These are phyloP conservation scores for Chlamydomonas sp. DNA, from an alignment of 139 green algal genomes.

Conservation along the genomic window DNA sequence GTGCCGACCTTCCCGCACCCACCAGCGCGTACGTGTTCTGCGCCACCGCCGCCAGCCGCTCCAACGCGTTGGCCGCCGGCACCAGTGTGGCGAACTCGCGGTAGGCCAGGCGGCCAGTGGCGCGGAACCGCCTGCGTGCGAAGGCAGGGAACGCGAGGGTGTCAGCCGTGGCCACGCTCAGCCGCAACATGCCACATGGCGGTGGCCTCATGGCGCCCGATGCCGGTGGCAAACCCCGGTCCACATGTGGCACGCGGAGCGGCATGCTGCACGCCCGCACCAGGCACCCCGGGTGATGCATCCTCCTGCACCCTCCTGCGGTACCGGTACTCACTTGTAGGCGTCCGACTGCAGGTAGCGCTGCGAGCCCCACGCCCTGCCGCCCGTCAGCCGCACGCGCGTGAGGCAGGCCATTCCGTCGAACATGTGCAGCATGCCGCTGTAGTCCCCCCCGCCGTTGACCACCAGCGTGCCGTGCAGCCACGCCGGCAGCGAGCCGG, in stretches of 20 bases:
- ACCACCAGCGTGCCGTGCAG: conserved; percentile 62
- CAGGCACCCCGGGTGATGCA: too few relatives aligned
- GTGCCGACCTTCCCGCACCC: not conserved
- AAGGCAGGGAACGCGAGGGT: not conserved
- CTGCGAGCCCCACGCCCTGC: conserved; percentile 41
- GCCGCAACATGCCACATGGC: too few relatives aligned
- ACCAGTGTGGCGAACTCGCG: conserved; percentile 70
- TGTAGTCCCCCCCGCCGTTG: conserved; percentile 70
- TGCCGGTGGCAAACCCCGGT: too few relatives aligned
- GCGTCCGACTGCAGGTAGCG: conserved; percentile 53
- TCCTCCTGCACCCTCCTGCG: not conserved
- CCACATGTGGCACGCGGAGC: too few relatives aligned
- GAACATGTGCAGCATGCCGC: conserved; percentile 76
- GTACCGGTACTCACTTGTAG: conserved; percentile 38
- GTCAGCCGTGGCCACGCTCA: not conserved
- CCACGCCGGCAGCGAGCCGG: conserved; percentile 58
- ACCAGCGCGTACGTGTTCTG: conserved; percentile 28
- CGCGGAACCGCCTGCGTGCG: conserved; percentile 41
- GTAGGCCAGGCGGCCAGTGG: conserved; percentile 62
- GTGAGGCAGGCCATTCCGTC: conserved; percentile 77
- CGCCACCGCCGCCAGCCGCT: conserved; percentile 7
- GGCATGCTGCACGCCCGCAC: too few relatives aligned
- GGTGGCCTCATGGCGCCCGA: too few relatives aligned
- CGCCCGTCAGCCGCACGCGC: conserved; percentile 51
- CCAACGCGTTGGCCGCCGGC: conserved; percentile 32